These are phyloP conservation scores for Bauhinia variegata DNA, from an alignment of 306 rosid species.

Conservation along the genomic window DNA sequence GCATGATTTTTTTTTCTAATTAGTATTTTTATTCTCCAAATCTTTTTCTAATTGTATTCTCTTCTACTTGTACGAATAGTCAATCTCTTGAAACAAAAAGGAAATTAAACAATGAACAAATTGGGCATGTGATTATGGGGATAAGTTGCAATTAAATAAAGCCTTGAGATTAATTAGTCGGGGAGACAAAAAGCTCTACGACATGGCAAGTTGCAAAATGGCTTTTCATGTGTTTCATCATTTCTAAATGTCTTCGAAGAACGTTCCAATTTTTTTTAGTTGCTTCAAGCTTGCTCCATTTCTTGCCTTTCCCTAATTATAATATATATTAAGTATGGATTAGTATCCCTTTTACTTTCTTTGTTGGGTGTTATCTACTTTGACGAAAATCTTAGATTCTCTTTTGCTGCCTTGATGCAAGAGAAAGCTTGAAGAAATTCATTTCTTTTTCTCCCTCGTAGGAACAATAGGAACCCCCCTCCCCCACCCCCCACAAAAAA, in stretches of 20 bases:
- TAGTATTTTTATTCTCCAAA: background rate
- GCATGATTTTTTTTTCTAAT: too few relatives aligned
- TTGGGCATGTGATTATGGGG: background rate
- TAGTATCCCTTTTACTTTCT: constrained; percentile 48
- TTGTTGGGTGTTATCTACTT: constrained; percentile 63
- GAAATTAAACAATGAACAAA: constrained; percentile 23
- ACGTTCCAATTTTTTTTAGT: constrained; percentile 52
- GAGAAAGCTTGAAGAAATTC: constrained; percentile 68
- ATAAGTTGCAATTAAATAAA: constrained; percentile 13
- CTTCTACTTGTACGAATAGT: constrained; percentile 13
- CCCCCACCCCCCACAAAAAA: too few relatives aligned
- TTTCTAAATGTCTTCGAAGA: constrained; percentile 53
- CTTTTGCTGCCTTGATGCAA: constrained; percentile 63
- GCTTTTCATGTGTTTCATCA: constrained; percentile 38
- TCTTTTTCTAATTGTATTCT: background rate
- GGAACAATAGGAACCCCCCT: background rate
- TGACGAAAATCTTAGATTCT: constrained; percentile 56
- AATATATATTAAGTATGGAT: constrained; percentile 12
- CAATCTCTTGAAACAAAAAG: constrained; percentile 10
- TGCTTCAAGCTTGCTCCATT: constrained; percentile 61
- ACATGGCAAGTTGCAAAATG: constrained; percentile 40
- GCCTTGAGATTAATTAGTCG: background rate
- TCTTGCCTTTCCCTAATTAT: constrained; percentile 34
- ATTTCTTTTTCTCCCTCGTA: constrained; percentile 31
- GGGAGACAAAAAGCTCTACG: constrained; percentile 38